Percentiles rank a stretch among this genome's conserved stretches.
Conservation (phyloP, 2,329 filamentous ascomycete genomes). For the Hymenoscyphus albidus region DNA sequence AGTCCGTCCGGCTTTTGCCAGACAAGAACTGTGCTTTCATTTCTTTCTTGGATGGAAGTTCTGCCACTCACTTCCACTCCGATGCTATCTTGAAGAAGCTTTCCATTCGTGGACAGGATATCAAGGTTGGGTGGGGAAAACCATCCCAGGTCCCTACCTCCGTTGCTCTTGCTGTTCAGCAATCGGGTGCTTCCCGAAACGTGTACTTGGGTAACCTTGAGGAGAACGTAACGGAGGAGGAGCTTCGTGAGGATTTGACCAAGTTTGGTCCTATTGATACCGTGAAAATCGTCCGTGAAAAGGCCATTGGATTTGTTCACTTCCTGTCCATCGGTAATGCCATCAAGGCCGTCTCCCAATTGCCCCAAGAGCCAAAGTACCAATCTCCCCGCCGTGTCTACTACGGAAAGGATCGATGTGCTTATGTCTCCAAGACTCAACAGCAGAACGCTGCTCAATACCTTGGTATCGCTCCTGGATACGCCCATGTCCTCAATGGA, state of each 20-base stretch:
- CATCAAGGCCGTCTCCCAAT: slow-evolving; percentile 94
- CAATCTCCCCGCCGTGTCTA: slow-evolving; percentile 92
- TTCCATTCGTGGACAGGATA: slow-evolving; percentile 96
- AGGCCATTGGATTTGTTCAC: slow-evolving; percentile 96
- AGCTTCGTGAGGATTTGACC: slow-evolving; percentile 88
- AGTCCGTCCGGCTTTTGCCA: slow-evolving; percentile 92
- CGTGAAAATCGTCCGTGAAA: slow-evolving; percentile 95
- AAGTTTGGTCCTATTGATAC: slow-evolving; percentile 98
- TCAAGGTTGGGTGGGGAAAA: slow-evolving; percentile 99
- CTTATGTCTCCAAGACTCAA: slow-evolving; percentile 98
- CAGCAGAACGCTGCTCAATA: slow-evolving; percentile 99
- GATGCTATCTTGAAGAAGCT: slow-evolving; percentile 99
- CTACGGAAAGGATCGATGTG: slow-evolving; percentile 97
- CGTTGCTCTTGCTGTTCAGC: slow-evolving; percentile 94
- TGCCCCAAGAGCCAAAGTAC: slow-evolving; percentile 96
- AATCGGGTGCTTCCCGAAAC: slow-evolving; percentile 93
- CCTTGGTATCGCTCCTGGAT: slow-evolving; percentile 91
- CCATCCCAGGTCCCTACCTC: slow-evolving; percentile 97
- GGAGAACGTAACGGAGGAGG: slow-evolving; percentile 86
- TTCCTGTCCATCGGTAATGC: slow-evolving; percentile 97
- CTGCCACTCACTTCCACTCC: slow-evolving; percentile 97
- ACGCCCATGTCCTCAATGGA: slow-evolving; percentile 92
- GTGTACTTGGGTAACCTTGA: slow-evolving; percentile 93
- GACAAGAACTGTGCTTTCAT: slow-evolving; percentile 99
- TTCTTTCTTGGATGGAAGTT: slow-evolving; percentile 95